These are phyloP conservation scores for Aureobasidium sp. DNA, from an alignment of 2,329 filamentous ascomycete genomes.

Conservation along the genomic window DNA sequence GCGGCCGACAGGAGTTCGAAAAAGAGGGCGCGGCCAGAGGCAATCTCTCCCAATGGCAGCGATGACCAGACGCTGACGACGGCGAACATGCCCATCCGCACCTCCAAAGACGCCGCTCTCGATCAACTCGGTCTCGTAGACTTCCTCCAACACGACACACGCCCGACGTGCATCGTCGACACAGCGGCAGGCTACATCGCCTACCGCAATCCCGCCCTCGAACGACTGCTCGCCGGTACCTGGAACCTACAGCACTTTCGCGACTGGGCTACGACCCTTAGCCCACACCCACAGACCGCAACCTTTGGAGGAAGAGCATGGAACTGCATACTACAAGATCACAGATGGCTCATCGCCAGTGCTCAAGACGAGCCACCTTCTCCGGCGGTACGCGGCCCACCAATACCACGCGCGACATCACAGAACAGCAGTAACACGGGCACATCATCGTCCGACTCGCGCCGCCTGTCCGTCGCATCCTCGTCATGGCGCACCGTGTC, in stretches of 20 bases:
- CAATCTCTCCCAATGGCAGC: neutral
- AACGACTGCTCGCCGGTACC: neutral
- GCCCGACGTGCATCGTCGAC: slow-evolving; percentile 7
- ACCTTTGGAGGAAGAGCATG: neutral
- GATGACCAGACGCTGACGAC: neutral
- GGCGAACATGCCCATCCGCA: slow-evolving; percentile 5
- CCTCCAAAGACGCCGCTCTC: neutral
- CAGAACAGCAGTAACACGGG: neutral
- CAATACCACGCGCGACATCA: neutral
- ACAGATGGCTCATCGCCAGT: neutral
- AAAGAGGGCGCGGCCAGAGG: neutral
- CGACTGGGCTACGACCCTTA: neutral
- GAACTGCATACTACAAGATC: neutral
- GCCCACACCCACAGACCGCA: too few relatives aligned
- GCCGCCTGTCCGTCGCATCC: neutral
- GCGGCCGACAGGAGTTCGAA: neutral
- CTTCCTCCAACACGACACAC: neutral
- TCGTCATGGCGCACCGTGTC: slow-evolving; percentile 13
- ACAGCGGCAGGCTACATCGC: neutral
- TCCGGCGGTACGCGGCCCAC: too few relatives aligned
- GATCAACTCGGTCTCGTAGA: neutral
- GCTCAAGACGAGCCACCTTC: neutral
- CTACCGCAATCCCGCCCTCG: slow-evolving; percentile 7
- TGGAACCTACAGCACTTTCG: neutral
- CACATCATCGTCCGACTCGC: neutral